These are phyloP conservation scores for Acidiella bohemica DNA, from an alignment of 495 filamentous ascomycete genomes.

Conservation along the genomic window DNA sequence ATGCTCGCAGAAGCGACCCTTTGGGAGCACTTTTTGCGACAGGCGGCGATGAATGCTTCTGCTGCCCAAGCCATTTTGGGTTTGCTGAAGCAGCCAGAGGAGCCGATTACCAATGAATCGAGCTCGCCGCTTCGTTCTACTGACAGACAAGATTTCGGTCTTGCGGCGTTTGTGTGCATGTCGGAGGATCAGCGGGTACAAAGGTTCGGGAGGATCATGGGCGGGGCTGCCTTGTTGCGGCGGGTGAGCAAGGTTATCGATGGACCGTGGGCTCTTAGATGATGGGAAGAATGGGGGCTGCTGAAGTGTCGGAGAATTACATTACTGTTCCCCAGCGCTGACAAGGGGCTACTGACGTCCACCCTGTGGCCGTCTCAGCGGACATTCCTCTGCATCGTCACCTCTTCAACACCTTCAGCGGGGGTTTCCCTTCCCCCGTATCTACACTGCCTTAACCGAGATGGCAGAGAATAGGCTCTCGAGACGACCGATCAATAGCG, in stretches of 20 bases:
- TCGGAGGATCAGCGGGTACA: slow-evolving; percentile 28
- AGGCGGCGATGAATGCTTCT: slow-evolving; percentile 65
- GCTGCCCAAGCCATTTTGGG: slow-evolving; percentile 60
- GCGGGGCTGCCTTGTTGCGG: slow-evolving; percentile 39
- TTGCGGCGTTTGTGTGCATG: slow-evolving; percentile 49
- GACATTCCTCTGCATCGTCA: too few relatives aligned
- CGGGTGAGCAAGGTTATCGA: slow-evolving; percentile 36
- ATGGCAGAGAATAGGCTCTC: too few relatives aligned
- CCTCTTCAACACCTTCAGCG: too few relatives aligned
- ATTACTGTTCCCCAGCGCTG: too few relatives aligned
- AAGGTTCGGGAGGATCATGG: slow-evolving; percentile 34
- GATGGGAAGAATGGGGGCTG: neutral
- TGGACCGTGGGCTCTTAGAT: slow-evolving; percentile 11
- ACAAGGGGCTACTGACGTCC: too few relatives aligned
- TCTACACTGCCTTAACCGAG: too few relatives aligned
- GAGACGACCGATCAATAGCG: too few relatives aligned
- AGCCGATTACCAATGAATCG: neutral
- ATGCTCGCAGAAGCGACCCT: slow-evolving; percentile 31
- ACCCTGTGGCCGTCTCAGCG: too few relatives aligned
- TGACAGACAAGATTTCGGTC: slow-evolving; percentile 26
- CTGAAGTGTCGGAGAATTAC: neutral
- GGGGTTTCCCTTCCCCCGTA: too few relatives aligned
- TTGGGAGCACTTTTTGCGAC: slow-evolving; percentile 63
- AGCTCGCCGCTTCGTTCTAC: neutral
- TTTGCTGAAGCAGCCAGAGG: slow-evolving; percentile 29